Evolutionary conservation across 1,284 basidiomycete genomes (phyloP), one percentile per base, ranked within the genome.

Genomic region (Abortiporus biennis): DNA sequence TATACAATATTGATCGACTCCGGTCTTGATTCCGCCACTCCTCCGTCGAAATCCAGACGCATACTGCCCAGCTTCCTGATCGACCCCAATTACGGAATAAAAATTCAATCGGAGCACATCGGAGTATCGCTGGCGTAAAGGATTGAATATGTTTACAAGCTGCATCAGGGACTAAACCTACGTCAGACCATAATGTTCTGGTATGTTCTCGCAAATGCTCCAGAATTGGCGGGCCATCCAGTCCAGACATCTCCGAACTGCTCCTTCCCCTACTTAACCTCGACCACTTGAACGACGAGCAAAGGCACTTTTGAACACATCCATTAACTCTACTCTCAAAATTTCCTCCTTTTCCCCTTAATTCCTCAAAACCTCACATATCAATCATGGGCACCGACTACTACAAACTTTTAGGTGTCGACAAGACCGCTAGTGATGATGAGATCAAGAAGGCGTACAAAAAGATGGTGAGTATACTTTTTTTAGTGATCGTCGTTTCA

Each of bases 321-420:
- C 23, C 38, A 1, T 41, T 40, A 36, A 22, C 45, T 8, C 42
- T n/a, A 17, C 24, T 41, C 22, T 34, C 36, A 38, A 30, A 20
- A 15, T 33, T 9, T 36, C 17, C 9, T 32, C 20, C 20, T 23
- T 37, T 34, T 16, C 33, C 35, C 33, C 8, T 8, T 36, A 22
- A 36, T 17, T 21, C 31, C n/a, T n/a, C n/a, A n/a, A n/a, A n/a
- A n/a, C n/a, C n/a, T n/a, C n/a, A n/a, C n/a, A n/a, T n/a, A n/a
- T n/a, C 30, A 17, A 56, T 46, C 36, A 88, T 88, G 85, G 86
- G 83, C 47, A 65, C 68, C 53, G 83, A 91, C 68, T 92, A 92
- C 66, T 93, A 93, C 76, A 78, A 82, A 54, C 68, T 81, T 1
- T 74, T 97, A 19, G 88, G 85, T 47, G 62, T 97, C 39, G 61